These are phyloP conservation scores for Mimosa bimucronata DNA, from an alignment of 306 rosid species.

Conservation along the genomic window DNA sequence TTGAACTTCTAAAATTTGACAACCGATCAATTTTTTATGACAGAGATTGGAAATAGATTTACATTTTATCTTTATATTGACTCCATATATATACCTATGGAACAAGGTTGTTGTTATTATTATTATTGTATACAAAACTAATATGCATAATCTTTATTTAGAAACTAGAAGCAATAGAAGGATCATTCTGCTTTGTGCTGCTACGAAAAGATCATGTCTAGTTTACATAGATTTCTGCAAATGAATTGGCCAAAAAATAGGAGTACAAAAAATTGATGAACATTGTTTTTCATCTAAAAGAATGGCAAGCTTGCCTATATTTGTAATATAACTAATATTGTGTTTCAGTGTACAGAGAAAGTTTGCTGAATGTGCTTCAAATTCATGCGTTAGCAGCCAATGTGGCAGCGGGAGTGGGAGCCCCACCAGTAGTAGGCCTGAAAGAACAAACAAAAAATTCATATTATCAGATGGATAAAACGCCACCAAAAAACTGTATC, in stretches of 20 bases:
- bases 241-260: neutral
- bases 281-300: neutral
- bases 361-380: neutral
- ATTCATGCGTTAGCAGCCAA: slow-evolving; percentile 34
- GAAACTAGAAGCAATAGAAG: neutral
- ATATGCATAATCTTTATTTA: too few relatives aligned
- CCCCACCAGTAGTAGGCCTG: slow-evolving; percentile 57
- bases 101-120: neutral
- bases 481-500: neutral
- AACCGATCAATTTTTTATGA: too few relatives aligned
- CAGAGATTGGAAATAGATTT: too few relatives aligned
- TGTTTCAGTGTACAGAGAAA: neutral
- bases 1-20: too few relatives aligned
- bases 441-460: neutral
- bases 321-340: neutral
- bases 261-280: too few relatives aligned
- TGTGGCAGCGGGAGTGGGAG: slow-evolving; percentile 16
- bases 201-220: neutral
- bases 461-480: neutral
- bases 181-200: neutral
- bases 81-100: too few relatives aligned
- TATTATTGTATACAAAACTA: too few relatives aligned
- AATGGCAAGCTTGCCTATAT: neutral
- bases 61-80: too few relatives aligned
- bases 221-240: neutral